A percentile compares a stretch with the other conserved stretches of the same genome.
phyloP scores from a whole-genome alignment of 345 rosid species.

The Gossypium rotundifolium region DNA sequence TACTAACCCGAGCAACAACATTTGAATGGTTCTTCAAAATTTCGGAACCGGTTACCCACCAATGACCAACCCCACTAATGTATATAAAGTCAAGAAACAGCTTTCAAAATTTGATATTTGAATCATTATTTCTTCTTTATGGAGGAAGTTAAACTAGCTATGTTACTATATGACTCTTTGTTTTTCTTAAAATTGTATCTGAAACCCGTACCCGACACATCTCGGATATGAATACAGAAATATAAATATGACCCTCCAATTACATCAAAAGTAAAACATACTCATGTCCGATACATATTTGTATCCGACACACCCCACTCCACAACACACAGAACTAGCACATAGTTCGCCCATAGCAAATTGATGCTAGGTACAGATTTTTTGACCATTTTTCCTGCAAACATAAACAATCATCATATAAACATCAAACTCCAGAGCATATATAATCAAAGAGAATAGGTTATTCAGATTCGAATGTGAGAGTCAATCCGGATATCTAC shows the following conservation, averaged over 20 bases:
- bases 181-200: neutral
- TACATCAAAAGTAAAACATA: neutral
- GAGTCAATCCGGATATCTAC: neutral
- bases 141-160: neutral
- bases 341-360: slow-evolving; percentile 59
- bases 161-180: neutral
- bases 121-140: slow-evolving; percentile 18
- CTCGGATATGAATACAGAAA: neutral
- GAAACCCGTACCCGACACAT: neutral
- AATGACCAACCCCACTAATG: too few species aligned
- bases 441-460: neutral
- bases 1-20: too few species aligned
- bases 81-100: neutral
- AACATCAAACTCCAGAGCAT: neutral
- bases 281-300: neutral
- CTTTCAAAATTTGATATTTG: slow-evolving; percentile 16
- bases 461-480: neutral
- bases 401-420: neutral
- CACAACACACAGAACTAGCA: slow-evolving; percentile 29
- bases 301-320: neutral
- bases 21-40: too few species aligned
- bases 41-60: too few species aligned
- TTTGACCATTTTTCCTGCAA: slow-evolving; percentile 68
- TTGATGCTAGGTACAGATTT: slow-evolving; percentile 59
- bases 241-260: neutral